Base-by-base conservation (phyloP, 495 filamentous ascomycete species). In the Neurospora sp. region DNA sequence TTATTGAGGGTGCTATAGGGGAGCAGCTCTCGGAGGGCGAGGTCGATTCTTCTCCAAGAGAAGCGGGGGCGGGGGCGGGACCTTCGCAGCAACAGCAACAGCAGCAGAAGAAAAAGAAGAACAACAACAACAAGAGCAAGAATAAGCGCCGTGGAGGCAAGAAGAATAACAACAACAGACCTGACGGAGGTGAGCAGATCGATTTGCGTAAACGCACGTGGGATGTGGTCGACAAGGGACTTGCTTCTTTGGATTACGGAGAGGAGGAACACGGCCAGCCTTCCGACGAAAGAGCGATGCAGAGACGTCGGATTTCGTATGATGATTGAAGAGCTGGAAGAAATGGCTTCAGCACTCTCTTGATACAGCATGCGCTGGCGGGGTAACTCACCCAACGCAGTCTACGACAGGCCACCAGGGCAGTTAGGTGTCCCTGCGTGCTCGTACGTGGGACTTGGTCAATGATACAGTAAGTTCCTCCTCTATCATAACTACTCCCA, bases 201-300 rank as follows among this genome's bases (percentile, higher is more conserved):
- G 88, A 89, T 75, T 78, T 89, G 77, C 84, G 88, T 70, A 87
- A 88, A 80, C 82, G 86, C 48, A 89, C 88, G 18, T 89, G 88
- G 85, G 87, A 89, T 74, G 81, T 86, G 41, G 86, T 88, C 14
- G 86, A 86, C 48, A 78, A 80, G 73, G 86, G 86, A 27, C 75
- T 89, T 72, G 83, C 81, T 23, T 83, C 80, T n/a, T 78, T 89
- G 69, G 83, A 87, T 72, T 88, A 89, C 70, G 87, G 85, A 69
- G 86, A 86, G 39, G 78, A 80, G 38, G 79, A 82, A 69, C 66
- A 71, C 12, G 72, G 35, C 41, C 69, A 74, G 46, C 69, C 73
- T 18, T n/a, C 75, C 8, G 70, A 77, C 27, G 70, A 78, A 18
- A 75, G 74, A 46, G 76, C 78, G 35, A 40, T 79, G 39, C 83